phyloP scores from a whole-genome alignment of 345 rosid genomes.

The Populus alba region DNA sequence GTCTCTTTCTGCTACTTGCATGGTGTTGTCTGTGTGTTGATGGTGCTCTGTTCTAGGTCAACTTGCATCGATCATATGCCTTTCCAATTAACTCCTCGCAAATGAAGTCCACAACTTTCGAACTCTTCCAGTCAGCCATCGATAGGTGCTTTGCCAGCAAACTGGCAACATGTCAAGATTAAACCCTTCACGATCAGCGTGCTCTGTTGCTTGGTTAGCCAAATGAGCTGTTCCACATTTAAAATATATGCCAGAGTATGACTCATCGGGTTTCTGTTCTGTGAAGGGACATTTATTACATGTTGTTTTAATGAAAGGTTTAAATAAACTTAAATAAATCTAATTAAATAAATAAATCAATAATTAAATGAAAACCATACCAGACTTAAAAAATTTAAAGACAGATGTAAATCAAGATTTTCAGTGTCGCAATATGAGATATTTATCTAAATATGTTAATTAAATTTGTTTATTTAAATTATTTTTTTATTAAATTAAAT shows the following conservation, averaged over 20 bases:
- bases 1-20: constrained; percentile 9
- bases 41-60: neutral
- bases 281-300: neutral
- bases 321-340: too few species aligned
- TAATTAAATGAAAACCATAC: too few species aligned
- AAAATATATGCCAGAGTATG: neutral
- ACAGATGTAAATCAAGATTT: too few species aligned
- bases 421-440: too few species aligned
- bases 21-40: neutral
- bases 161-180: neutral
- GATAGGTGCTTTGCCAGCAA: neutral
- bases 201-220: neutral
- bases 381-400: too few species aligned
- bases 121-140: neutral
- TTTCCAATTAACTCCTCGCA: neutral
- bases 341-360: too few species aligned
- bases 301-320: neutral
- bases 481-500: too few species aligned
- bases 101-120: neutral
- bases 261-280: neutral
- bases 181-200: neutral
- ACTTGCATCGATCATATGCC: neutral
- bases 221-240: neutral
- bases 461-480: too few species aligned
- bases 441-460: too few species aligned